Evolutionary conservation across 2,329 filamentous ascomycete genomes (phyloP).

Genomic region (Ceratocystis ficicola): DNA sequence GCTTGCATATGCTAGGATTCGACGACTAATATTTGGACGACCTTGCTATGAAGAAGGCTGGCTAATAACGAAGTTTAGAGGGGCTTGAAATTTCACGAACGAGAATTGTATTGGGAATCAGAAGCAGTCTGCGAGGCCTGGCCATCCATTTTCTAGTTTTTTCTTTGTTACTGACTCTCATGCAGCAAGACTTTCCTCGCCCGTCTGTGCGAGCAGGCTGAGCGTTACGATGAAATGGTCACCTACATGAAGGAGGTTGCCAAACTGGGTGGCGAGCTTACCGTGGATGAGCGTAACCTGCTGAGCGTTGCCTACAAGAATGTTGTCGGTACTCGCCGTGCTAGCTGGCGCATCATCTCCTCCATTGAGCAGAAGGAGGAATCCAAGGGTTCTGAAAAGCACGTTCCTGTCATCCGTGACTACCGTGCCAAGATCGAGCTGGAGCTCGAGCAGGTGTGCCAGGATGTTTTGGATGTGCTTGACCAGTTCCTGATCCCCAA

Average conservation of each 20-base stretch:
- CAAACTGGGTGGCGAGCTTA: conserved; percentile 69
- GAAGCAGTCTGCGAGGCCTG: too few relatives aligned
- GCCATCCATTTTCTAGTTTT: neutral
- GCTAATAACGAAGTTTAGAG: neutral
- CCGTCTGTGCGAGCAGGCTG: conserved; percentile 98
- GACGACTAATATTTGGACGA: neutral
- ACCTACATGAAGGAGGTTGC: conserved; percentile 99
- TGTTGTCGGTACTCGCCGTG: conserved; percentile 93
- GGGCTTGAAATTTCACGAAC: neutral
- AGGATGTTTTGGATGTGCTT: conserved; percentile 92
- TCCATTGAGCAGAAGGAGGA: conserved; percentile 99
- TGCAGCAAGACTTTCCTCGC: conserved; percentile 98
- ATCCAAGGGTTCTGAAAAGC: conserved; percentile 93
- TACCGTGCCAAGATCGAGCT: conserved; percentile 98
- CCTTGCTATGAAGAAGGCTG: neutral
- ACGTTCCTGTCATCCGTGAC: conserved; percentile 84
- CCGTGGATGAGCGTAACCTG: conserved; percentile 96
- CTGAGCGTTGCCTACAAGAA: conserved; percentile 99
- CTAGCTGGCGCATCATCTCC: conserved; percentile 98
- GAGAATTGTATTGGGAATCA: neutral
- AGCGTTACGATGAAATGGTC: conserved; percentile 99
- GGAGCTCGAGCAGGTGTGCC: conserved; percentile 95
- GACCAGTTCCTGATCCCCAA: conserved; percentile 90
- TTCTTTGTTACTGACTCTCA: conserved; percentile 17
- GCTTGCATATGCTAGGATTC: neutral